Evolutionary conservation across 2,329 filamentous ascomycete species (phyloP), one percentile per base, ranked within the genome.

Genomic region (Calonectria fujianensis): DNA sequence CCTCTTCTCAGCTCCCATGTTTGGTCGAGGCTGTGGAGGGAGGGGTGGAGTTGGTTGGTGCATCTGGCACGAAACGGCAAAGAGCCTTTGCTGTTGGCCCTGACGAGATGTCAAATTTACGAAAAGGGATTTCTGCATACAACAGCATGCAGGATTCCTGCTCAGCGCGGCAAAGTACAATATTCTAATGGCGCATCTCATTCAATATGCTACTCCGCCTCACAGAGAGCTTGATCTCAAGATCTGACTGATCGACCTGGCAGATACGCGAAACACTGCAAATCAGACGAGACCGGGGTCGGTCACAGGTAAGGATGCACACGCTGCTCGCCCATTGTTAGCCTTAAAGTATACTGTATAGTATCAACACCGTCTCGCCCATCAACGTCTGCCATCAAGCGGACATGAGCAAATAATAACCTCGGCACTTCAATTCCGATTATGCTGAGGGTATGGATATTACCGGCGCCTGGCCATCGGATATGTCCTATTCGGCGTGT

Each of bases 1-100:
- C 50, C 32, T 70, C 64, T 73, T 69, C 74, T 71, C 75, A 61
- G 79, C 74, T 80, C 77, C 70, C 73, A 75, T 75, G 78, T 78
- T 76, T 67, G 77, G 68, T 75, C 54, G 37, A 54, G 70, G 39
- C 50, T 52, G 57, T 41, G 37, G 54, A 71, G 67, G 67, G 70
- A 71, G 72, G 69, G 54, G 63, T 64, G 32, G 54, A 70, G 75
- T 73, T 79, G 75, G 70, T 78, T 76, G 35, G 57, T 41, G 73
- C 76, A 73, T 74, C 73, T 61, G 41, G 63, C 50, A 72, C 68
- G 41, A 66, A 70, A 71, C 72, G 72, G 63, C 63, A 69, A 27
- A 39, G 32, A 64, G 69, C 18, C 35, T 54, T 39, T 20, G 39
- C 72, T 48, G 41, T 50, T 50, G 31, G 70, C 45, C 71, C 69